phyloP scores from a whole-genome alignment of 2,329 filamentous ascomycete species.

The Thielaviopsis punctulata region DNA sequence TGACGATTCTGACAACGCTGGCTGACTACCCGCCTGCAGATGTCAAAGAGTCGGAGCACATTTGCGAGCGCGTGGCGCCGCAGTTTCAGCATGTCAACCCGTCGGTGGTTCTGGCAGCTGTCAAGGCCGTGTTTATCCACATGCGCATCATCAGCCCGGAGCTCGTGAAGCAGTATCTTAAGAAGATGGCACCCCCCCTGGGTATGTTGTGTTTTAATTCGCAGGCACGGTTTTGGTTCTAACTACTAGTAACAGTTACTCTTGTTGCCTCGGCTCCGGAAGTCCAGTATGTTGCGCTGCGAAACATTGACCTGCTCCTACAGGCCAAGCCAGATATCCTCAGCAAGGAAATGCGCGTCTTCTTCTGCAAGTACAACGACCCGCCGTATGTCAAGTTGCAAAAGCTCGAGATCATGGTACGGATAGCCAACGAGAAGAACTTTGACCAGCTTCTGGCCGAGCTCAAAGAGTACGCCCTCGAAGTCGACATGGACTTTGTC shows the following conservation, averaged over 20 bases:
- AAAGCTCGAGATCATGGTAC: slow-evolving; percentile 97
- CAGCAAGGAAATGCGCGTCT: slow-evolving; percentile 91
- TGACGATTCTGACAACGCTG: slow-evolving; percentile 79
- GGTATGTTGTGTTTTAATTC: slow-evolving; percentile 48
- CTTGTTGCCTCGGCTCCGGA: slow-evolving; percentile 89
- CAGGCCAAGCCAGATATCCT: slow-evolving; percentile 94
- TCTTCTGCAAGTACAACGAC: slow-evolving; percentile 99
- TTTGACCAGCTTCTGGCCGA: slow-evolving; percentile 89
- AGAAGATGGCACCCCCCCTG: slow-evolving; percentile 95
- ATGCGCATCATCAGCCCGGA: slow-evolving; percentile 74
- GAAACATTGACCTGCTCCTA: slow-evolving; percentile 89
- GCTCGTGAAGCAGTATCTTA: slow-evolving; percentile 67
- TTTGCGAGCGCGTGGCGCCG: slow-evolving; percentile 86
- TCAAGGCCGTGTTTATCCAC: slow-evolving; percentile 94
- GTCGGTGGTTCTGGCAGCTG: slow-evolving; percentile 88
- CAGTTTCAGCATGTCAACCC: slow-evolving; percentile 98
- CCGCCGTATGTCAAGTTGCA: slow-evolving; percentile 94
- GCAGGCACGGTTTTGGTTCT: background rate
- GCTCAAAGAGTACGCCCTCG: slow-evolving; percentile 89
- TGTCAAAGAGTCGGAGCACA: slow-evolving; percentile 91
- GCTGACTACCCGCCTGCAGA: slow-evolving; percentile 79
- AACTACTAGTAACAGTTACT: slow-evolving; percentile 45
- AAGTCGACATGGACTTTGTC: slow-evolving; percentile 99
- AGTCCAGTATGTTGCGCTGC: slow-evolving; percentile 90
- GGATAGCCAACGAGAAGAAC: slow-evolving; percentile 94